Conservation (phyloP, 495 filamentous ascomycete species). For the Annulohypoxylon moriforme region DNA sequence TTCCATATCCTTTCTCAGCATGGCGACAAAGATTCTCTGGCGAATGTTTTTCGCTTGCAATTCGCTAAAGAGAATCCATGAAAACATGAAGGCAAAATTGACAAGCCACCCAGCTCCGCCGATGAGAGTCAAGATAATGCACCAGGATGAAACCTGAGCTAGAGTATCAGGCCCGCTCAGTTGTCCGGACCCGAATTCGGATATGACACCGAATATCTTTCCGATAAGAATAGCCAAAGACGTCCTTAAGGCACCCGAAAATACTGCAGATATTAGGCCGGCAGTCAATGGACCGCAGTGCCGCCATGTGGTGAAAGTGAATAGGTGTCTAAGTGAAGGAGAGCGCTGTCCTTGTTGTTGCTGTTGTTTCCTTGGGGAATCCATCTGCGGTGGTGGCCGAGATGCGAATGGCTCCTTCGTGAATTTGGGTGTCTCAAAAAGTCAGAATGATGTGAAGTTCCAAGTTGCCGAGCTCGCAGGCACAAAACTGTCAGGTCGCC, state of each 20-base stretch:
- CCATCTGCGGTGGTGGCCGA: slow-evolving; percentile 30
- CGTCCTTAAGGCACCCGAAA: slow-evolving; percentile 72
- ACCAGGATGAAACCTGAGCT: slow-evolving; percentile 66
- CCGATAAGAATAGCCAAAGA: slow-evolving; percentile 78
- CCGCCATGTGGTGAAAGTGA: slow-evolving; percentile 74
- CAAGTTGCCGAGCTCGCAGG: neutral
- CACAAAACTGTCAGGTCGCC: neutral
- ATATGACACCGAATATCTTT: slow-evolving; percentile 76
- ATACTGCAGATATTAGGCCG: slow-evolving; percentile 64
- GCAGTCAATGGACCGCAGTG: slow-evolving; percentile 66
- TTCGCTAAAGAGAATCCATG: slow-evolving; percentile 83
- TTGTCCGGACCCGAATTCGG: slow-evolving; percentile 69
- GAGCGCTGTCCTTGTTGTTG: neutral
- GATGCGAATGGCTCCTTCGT: too few species aligned
- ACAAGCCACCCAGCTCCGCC: slow-evolving; percentile 73
- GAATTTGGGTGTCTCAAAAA: too few species aligned
- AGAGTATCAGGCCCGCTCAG: slow-evolving; percentile 64
- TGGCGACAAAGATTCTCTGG: slow-evolving; percentile 69
- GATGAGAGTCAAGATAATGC: slow-evolving; percentile 67
- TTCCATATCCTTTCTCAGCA: slow-evolving; percentile 76
- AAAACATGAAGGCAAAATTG: slow-evolving; percentile 69
- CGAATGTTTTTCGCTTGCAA: slow-evolving; percentile 76
- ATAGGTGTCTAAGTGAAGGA: slow-evolving; percentile 62
- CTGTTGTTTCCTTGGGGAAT: slow-evolving; percentile 45
- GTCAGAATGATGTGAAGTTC: neutral